phyloP scores from a whole-genome alignment of 192 early-diverging fungal species.

The Chytriomyces sp. region DNA sequence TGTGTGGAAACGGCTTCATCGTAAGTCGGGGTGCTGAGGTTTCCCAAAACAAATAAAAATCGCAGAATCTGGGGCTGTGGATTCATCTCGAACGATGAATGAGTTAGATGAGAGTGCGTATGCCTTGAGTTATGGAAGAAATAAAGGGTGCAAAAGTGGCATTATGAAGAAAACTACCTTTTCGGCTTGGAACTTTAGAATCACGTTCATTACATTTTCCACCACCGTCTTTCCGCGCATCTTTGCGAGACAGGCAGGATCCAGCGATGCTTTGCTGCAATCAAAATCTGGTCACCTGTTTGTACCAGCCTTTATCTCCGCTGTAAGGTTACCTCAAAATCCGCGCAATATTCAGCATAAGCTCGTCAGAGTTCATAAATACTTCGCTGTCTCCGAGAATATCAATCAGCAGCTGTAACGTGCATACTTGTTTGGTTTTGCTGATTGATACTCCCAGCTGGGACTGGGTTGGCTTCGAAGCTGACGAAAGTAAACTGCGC shows the following conservation, averaged over 20 bases:
- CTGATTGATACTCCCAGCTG: not conserved
- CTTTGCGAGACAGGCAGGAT: constrained; percentile 27
- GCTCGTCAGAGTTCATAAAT: constrained; percentile 32
- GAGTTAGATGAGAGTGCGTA: not conserved
- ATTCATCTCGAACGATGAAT: not conserved
- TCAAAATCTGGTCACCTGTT: not conserved
- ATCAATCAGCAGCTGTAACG: not conserved
- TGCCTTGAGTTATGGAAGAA: too few species aligned
- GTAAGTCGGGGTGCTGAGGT: constrained; percentile 35
- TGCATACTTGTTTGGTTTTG: not conserved
- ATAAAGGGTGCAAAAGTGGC: too few species aligned
- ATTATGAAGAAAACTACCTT: constrained; percentile 35
- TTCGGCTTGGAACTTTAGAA: constrained; percentile 42
- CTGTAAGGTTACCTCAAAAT: constrained; percentile 39
- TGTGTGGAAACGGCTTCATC: constrained; percentile 4
- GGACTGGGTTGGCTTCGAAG: not conserved
- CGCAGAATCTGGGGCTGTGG: constrained; percentile 50
- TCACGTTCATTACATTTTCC: constrained; percentile 14
- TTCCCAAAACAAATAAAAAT: constrained; percentile 51
- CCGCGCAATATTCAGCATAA: constrained; percentile 43
- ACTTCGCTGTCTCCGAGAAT: constrained; percentile 8
- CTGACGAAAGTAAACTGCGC: constrained; percentile 36
- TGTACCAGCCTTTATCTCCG: not conserved
- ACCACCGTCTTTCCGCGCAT: constrained; percentile 18
- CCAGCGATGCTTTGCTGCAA: constrained; percentile 44